Conservation (phyloP, 2,329 filamentous ascomycete species). For the Dactylellina leptospora region DNA sequence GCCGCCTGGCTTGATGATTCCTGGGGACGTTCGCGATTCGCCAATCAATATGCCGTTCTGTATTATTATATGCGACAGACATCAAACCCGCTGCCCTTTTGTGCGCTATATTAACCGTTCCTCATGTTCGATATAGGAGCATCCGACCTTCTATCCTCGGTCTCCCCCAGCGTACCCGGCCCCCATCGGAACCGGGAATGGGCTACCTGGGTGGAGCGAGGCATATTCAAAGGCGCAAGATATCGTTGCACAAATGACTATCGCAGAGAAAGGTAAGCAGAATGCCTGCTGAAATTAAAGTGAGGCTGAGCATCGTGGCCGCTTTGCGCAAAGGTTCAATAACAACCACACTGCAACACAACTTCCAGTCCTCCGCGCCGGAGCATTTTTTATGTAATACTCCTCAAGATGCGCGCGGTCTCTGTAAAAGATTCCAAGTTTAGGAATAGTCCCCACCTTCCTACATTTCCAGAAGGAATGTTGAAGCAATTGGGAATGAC, state of each 20-base stretch:
- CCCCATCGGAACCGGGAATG: constrained; percentile 57
- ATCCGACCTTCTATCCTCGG: constrained; percentile 41
- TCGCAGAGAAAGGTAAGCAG: constrained; percentile 73
- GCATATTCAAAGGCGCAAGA: constrained; percentile 75
- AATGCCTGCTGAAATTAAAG: constrained; percentile 38
- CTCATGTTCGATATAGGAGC: constrained; percentile 18
- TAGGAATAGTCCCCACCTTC: constrained; percentile 52
- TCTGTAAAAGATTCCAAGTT: constrained; percentile 31
- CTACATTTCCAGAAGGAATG: constrained; percentile 14
- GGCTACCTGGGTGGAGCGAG: constrained; percentile 69
- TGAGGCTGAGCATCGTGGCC: constrained; percentile 50
- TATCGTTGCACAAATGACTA: constrained; percentile 77
- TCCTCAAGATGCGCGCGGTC: neutral
- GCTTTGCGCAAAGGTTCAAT: constrained; percentile 38
- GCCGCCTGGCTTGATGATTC: neutral
- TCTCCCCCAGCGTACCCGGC: constrained; percentile 50
- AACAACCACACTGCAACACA: constrained; percentile 48
- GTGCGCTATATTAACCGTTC: too few species aligned
- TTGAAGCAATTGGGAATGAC: constrained; percentile 32
- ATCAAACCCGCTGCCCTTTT: constrained; percentile 23
- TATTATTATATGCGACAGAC: neutral
- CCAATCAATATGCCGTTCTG: constrained; percentile 27
- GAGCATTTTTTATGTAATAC: constrained; percentile 16
- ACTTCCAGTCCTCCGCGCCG: too few species aligned
- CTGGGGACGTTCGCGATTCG: constrained; percentile 8